phyloP scores from a whole-genome alignment of 2,329 filamentous ascomycete species.

The Bipolaris gigantea region DNA sequence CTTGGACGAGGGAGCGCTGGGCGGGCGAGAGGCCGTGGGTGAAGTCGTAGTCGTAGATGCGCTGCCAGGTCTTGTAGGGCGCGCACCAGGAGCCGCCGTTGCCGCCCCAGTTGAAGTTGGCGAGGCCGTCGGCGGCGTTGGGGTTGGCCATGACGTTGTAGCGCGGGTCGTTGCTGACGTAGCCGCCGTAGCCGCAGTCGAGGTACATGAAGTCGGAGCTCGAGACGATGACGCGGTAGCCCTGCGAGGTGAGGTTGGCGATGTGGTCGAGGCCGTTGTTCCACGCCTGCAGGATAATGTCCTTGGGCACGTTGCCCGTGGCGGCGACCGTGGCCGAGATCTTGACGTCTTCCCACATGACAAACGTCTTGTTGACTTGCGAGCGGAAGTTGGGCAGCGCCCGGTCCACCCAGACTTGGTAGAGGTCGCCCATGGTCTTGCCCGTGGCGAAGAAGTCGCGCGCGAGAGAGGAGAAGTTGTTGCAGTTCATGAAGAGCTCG shows the following conservation, averaged over 20 bases:
- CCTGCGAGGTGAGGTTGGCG: conserved; percentile 53
- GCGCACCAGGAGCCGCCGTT: conserved; percentile 60
- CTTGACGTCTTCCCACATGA: conserved; percentile 62
- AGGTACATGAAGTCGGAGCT: conserved; percentile 60
- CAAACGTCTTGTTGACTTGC: conserved; percentile 52
- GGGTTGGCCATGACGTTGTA: conserved; percentile 60
- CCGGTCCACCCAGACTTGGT: conserved; percentile 58
- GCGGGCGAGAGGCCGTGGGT: conserved; percentile 51
- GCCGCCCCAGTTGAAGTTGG: conserved; percentile 60
- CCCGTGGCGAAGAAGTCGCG: conserved; percentile 56
- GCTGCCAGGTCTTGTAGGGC: conserved; percentile 63
- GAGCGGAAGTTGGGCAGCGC: conserved; percentile 55
- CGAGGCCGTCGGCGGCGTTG: conserved; percentile 41
- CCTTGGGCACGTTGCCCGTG: conserved; percentile 53
- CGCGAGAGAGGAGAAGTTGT: conserved; percentile 58
- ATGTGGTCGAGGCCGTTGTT: conserved; percentile 58
- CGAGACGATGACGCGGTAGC: conserved; percentile 61
- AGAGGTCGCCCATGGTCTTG: conserved; percentile 55
- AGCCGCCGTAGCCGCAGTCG: conserved; percentile 59
- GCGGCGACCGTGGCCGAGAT: conserved; percentile 47
- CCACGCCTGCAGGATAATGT: conserved; percentile 59
- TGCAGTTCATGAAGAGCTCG: conserved; percentile 59
- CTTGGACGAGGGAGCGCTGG: conserved; percentile 55
- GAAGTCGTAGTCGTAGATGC: conserved; percentile 63
- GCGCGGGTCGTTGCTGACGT: conserved; percentile 58